Percentiles rank a stretch among this genome's conserved stretches.
Conservation (phyloP, 306 rosid species). For the Betula pendula region DNA sequence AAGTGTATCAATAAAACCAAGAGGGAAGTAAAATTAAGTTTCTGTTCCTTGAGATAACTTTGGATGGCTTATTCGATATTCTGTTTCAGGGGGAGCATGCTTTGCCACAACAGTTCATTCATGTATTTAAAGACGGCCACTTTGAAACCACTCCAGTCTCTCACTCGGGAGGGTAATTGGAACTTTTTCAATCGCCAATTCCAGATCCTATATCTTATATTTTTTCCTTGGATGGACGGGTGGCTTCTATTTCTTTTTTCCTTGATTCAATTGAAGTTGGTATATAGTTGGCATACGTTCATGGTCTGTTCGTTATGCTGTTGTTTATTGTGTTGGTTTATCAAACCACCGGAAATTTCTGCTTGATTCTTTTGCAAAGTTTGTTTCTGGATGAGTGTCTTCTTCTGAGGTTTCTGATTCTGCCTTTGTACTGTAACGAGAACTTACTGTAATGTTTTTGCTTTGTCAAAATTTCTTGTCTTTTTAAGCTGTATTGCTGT, state of each 20-base stretch:
- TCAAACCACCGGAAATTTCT: slow-evolving; percentile 32
- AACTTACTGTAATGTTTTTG: slow-evolving; percentile 13
- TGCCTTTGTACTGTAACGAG: slow-evolving; percentile 24
- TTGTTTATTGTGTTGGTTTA: slow-evolving; percentile 28
- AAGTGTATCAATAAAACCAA: background rate
- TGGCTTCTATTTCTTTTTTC: slow-evolving; percentile 40
- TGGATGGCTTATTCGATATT: slow-evolving; percentile 8
- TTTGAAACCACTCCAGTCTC: slow-evolving; percentile 89
- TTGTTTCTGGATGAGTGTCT: slow-evolving; percentile 36
- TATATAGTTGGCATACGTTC: slow-evolving; percentile 32
- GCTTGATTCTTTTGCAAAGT: slow-evolving; percentile 25
- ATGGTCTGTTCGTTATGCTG: slow-evolving; percentile 28
- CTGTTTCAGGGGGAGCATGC: slow-evolving; percentile 85
- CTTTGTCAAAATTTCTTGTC: background rate
- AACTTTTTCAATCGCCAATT: slow-evolving; percentile 24
- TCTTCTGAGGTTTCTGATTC: slow-evolving; percentile 23
- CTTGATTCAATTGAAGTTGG: slow-evolving; percentile 44
- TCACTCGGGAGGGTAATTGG: slow-evolving; percentile 91
- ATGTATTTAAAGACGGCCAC: slow-evolving; percentile 67
- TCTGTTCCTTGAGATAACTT: background rate
- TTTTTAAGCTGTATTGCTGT: background rate
- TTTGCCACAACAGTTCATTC: slow-evolving; percentile 83
- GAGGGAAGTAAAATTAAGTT: slow-evolving; percentile 13
- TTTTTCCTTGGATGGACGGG: slow-evolving; percentile 37
- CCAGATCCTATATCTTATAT: slow-evolving; percentile 25